These are phyloP conservation scores for Acmispon strigosus DNA, from an alignment of 306 rosid species.

Conservation along the genomic window DNA sequence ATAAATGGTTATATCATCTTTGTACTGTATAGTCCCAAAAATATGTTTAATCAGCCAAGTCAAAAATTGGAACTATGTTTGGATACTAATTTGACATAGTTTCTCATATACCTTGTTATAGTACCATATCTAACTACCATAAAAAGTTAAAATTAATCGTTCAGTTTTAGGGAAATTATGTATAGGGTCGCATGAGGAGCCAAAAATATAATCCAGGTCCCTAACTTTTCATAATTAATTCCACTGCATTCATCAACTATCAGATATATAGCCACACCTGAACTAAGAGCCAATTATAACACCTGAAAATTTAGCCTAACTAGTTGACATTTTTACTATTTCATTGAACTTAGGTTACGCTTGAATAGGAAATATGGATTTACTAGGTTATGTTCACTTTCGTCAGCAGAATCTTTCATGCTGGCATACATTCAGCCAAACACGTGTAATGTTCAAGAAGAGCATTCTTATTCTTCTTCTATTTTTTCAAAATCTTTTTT, in stretches of 20 bases:
- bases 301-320: background rate
- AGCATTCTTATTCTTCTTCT: background rate
- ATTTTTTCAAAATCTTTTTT: too few relatives aligned
- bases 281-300: background rate
- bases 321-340: background rate
- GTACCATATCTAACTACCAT: slow-evolving; percentile 6
- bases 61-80: background rate
- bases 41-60: slow-evolving; percentile 12
- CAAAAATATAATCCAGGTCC: background rate
- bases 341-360: background rate
- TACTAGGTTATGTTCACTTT: slow-evolving; percentile 21
- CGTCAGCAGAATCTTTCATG: slow-evolving; percentile 20
- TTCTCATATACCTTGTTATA: background rate
- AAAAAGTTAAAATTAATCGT: slow-evolving; percentile 9
- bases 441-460: slow-evolving; percentile 24
- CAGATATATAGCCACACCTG: background rate
- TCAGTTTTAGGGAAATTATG: background rate
- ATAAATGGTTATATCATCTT: slow-evolving; percentile 17
- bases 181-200: background rate
- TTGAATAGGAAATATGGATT: slow-evolving; percentile 22
- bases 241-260: background rate
- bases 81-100: background rate
- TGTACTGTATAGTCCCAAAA: slow-evolving; percentile 15
- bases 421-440: background rate
- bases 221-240: background rate